Percentiles rank a stretch among this genome's conserved stretches.
Evolutionary conservation across 129 eudicot species (phyloP).

Genomic region (Artemisia annua): DNA sequence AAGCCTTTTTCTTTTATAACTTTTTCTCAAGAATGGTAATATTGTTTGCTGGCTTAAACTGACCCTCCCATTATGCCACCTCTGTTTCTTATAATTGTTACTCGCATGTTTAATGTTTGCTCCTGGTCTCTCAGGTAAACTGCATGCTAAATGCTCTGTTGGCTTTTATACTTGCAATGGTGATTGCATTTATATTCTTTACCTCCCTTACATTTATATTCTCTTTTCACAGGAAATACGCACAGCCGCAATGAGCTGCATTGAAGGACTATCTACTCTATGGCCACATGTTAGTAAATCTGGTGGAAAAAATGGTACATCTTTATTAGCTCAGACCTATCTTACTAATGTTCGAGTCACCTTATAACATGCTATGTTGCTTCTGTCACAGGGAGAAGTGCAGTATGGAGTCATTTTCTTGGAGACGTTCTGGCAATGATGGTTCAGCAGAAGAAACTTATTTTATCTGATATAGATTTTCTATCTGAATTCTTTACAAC

Average conservation of each 20-base stretch:
- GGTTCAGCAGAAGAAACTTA: conserved; percentile 76
- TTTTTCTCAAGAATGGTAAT: no score
- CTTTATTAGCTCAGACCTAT: neutral
- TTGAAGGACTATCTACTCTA: conserved; percentile 55
- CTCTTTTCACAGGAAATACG: conserved; percentile 50
- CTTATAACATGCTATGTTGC: neutral
- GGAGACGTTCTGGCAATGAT: conserved; percentile 66
- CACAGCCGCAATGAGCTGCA: conserved; percentile 72
- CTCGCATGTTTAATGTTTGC: neutral
- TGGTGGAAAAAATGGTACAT: conserved; percentile 56
- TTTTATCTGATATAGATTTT: conserved; percentile 61
- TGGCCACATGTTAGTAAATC: conserved; percentile 53
- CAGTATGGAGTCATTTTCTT: conserved; percentile 48
- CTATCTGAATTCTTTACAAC: conserved; percentile 63
- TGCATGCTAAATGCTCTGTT: neutral
- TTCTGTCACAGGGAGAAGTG: conserved; percentile 55
- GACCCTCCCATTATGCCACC: no score
- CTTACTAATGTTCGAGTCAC: neutral
- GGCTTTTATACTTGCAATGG: neutral
- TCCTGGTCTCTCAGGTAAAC: neutral
- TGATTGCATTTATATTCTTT: neutral
- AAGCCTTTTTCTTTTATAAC: no score
- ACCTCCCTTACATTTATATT: neutral
- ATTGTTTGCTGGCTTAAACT: no score
- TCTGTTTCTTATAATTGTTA: neutral